A percentile compares a stretch with the other conserved stretches of the same genome.
phyloP scores from a whole-genome alignment of 2,329 filamentous ascomycete genomes.

The Myriangium duriaei region DNA sequence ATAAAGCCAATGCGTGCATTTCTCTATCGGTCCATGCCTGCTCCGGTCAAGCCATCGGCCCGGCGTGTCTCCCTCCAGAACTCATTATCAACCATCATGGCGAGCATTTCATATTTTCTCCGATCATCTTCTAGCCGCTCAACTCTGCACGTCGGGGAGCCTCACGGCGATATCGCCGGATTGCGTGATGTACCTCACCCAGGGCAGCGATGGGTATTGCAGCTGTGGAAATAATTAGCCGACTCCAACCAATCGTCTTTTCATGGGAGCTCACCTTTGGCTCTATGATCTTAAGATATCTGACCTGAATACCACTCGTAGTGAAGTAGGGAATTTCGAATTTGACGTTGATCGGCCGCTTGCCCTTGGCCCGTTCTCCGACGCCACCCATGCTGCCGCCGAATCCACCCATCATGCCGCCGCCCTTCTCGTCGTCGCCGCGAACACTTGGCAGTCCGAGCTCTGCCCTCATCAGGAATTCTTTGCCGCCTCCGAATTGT shows the following conservation, averaged over 20 bases:
- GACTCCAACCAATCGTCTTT: not conserved
- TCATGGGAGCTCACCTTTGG: constrained; percentile 59
- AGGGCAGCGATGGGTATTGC: constrained; percentile 94
- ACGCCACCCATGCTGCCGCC: constrained; percentile 94
- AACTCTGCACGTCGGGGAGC: constrained; percentile 53
- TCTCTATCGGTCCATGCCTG: not conserved
- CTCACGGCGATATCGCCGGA: constrained; percentile 92
- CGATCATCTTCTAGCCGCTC: constrained; percentile 4
- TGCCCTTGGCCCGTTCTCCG: constrained; percentile 77
- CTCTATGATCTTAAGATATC: constrained; percentile 98
- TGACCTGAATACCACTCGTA: constrained; percentile 96
- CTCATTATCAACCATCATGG: too few species aligned
- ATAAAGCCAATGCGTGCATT: too few species aligned
- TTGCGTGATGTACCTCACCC: constrained; percentile 98
- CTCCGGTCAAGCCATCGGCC: constrained; percentile 1
- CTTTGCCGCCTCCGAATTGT: constrained; percentile 96
- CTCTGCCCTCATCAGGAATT: constrained; percentile 97
- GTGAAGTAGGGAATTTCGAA: constrained; percentile 99
- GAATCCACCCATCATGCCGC: constrained; percentile 95
- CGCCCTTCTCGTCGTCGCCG: constrained; percentile 88
- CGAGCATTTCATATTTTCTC: constrained; percentile 2
- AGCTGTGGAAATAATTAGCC: constrained; percentile 42
- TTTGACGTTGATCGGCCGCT: constrained; percentile 95
- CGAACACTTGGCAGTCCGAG: constrained; percentile 86
- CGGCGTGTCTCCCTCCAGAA: too few species aligned